Base-by-base conservation (phyloP, 1,139 yeast species). In the Pichia inconspicua region DNA sequence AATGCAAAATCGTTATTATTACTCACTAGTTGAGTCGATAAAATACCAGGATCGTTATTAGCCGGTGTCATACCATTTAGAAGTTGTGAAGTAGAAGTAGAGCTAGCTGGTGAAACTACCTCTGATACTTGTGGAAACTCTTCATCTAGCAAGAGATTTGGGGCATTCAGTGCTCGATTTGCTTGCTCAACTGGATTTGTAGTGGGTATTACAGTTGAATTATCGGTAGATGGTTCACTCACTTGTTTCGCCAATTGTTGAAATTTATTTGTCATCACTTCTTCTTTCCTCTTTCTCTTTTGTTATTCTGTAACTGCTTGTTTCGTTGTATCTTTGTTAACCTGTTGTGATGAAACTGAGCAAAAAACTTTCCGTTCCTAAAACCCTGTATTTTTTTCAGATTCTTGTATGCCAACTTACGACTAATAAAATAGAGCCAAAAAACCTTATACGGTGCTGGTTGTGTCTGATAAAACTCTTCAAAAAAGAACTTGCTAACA, bases 1-100 rank as follows among this genome's bases (percentile, higher is more conserved):
- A 57, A 38, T 19, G 52, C 43, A 39, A 54, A 56, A 32, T 50
- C 48, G n/a, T 47, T 37, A 9, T 19, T 37, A 15, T 17, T 22
- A 19, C 25, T 12, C 7, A 12, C 25, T 11, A 15, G 4, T 9
- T 37, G 25, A 9, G 25, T 19, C n/a, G 15, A 11, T 22, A n/a
- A 6, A 19, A 12, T n/a, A 22, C 15, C 15, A 2, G n/a, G 8
- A 10, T 22, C 40, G 14, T 19, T 9, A 22, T 37, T 37, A 8
- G 15, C 6, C 7, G 15, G 40, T 5, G 25, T 37, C 27, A 37
- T 37, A 3, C 40, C 40, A 5, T 19, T 17, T 28, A 37, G 6
- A 19, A 37, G n/a, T 19, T 37, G 40, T 12, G 40, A 5, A 15
- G 40, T 37, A 2, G 40, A 37, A 2, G 40, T 37, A 14, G 40